A percentile compares a stretch with the other conserved stretches of the same genome.
phyloP scores from a whole-genome alignment of 371 early-diverging fungal genomes.

The Rhizomucor pusillus region DNA sequence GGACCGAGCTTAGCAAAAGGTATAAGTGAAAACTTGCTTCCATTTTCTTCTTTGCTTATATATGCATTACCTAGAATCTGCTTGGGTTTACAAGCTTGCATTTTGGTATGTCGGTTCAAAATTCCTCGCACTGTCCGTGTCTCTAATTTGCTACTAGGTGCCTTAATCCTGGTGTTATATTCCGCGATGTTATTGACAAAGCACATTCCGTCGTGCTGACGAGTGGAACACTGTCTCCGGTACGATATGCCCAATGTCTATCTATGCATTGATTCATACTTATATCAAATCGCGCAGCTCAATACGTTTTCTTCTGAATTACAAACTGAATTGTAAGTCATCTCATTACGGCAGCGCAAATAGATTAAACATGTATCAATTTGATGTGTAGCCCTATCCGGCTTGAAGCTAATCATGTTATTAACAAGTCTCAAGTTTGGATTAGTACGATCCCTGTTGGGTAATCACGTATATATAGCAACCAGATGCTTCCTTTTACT shows the following conservation, averaged over 20 bases:
- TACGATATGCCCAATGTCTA: slow-evolving; percentile 9
- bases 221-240: slow-evolving; percentile 85
- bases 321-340: slow-evolving; percentile 47
- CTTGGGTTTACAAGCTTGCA: slow-evolving; percentile 23
- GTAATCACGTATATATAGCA: slow-evolving; percentile 9
- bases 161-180: slow-evolving; percentile 64
- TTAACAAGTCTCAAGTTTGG: slow-evolving; percentile 51
- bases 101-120: slow-evolving; percentile 25
- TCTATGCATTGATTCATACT: not conserved
- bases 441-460: slow-evolving; percentile 46
- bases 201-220: slow-evolving; percentile 74
- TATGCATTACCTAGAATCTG: not conserved
- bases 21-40: not conserved
- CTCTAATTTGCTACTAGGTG: slow-evolving; percentile 38
- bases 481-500: not conserved
- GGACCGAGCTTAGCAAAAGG: not conserved
- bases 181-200: slow-evolving; percentile 43
- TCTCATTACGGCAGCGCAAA: not conserved
- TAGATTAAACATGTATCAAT: not conserved
- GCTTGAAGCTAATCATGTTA: slow-evolving; percentile 61
- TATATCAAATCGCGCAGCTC: slow-evolving; percentile 24
- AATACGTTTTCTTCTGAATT: slow-evolving; percentile 72
- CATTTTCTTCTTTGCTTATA: not conserved
- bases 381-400: slow-evolving; percentile 17
- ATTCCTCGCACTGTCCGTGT: not conserved